A percentile compares a stretch with the other conserved stretches of the same genome.
Conservation (phyloP, 306 rosid genomes). For the Cicer bijugum region DNA sequence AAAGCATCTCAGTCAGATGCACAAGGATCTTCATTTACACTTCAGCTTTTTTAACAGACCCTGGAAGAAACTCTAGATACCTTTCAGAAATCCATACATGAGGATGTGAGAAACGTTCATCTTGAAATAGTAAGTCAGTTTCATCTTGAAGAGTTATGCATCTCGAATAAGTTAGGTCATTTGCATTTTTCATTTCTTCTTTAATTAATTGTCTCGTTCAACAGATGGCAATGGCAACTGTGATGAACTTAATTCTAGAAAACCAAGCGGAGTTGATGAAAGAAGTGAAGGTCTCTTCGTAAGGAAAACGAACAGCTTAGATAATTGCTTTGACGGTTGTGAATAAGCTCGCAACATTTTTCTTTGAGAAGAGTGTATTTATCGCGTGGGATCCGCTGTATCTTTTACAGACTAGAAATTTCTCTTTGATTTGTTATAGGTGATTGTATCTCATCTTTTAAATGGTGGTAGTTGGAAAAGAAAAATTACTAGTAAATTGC, state of each 20-base stretch:
- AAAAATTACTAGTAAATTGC: slow-evolving; percentile 38
- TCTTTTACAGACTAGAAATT: slow-evolving; percentile 42
- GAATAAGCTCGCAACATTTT: slow-evolving; percentile 37
- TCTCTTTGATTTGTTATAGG: slow-evolving; percentile 32
- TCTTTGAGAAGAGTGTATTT: slow-evolving; percentile 24
- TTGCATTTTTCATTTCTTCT: slow-evolving; percentile 24
- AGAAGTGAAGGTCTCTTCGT: slow-evolving; percentile 83
- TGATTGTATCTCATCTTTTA: slow-evolving; percentile 49
- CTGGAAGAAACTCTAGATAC: slow-evolving; percentile 85
- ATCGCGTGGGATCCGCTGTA: slow-evolving; percentile 39
- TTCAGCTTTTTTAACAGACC: slow-evolving; percentile 90
- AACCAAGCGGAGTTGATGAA: slow-evolving; percentile 89
- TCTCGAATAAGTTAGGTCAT: slow-evolving; percentile 16
- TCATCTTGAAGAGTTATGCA: slow-evolving; percentile 89
- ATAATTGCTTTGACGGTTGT: slow-evolving; percentile 69
- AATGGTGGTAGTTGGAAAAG: slow-evolving; percentile 30
- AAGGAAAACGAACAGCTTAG: slow-evolving; percentile 90
- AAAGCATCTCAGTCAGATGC: slow-evolving; percentile 69
- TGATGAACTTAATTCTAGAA: slow-evolving; percentile 68
- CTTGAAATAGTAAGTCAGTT: slow-evolving; percentile 90
- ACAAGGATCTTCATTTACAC: slow-evolving; percentile 86
- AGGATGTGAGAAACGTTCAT: slow-evolving; percentile 94
- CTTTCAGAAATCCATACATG: slow-evolving; percentile 86
- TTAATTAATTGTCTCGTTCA: slow-evolving; percentile 37
- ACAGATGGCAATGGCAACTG: slow-evolving; percentile 73